These are phyloP conservation scores for Pseudocercospora fuligena DNA, from an alignment of 2,329 filamentous ascomycete species.

Conservation along the genomic window DNA sequence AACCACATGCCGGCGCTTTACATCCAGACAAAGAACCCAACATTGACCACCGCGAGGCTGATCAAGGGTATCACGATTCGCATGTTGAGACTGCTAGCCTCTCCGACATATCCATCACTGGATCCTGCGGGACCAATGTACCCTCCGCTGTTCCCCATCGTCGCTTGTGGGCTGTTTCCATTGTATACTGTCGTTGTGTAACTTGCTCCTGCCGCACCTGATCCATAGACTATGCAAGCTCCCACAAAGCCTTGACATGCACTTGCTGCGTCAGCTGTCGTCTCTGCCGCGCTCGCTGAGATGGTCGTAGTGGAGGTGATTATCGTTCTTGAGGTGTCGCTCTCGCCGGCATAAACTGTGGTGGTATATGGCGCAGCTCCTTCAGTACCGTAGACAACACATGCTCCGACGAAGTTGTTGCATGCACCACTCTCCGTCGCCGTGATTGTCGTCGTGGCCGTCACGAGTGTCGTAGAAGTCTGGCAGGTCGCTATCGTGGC, in stretches of 20 bases:
- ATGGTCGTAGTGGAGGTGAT: slow-evolving; percentile 21
- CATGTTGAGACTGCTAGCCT: slow-evolving; percentile 13
- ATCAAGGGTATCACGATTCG: slow-evolving; percentile 16
- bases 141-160: slow-evolving; percentile 19
- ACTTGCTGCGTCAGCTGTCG: slow-evolving; percentile 11
- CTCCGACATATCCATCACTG: slow-evolving; percentile 24
- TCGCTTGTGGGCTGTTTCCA: slow-evolving; percentile 8
- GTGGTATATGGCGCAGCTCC: slow-evolving; percentile 17
- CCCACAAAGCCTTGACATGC: slow-evolving; percentile 26
- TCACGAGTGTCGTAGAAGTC: slow-evolving; percentile 20
- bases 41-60: slow-evolving; percentile 17
- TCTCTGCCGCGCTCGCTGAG: slow-evolving; percentile 9
- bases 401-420: slow-evolving; percentile 25
- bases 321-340: slow-evolving; percentile 1
- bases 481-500: slow-evolving; percentile 13
- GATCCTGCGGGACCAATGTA: slow-evolving; percentile 20
- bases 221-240: slow-evolving; percentile 30
- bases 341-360: slow-evolving; percentile 16
- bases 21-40: slow-evolving; percentile 18
- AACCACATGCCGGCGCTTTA: not conserved
- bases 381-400: slow-evolving; percentile 22
- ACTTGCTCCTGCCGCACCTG: slow-evolving; percentile 6
- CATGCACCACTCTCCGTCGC: slow-evolving; percentile 17
- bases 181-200: slow-evolving; percentile 15
- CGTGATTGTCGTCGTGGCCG: slow-evolving; percentile 22